Evolutionary conservation across 345 rosid genomes (phyloP).

Genomic region (Stellera chamaejasme): DNA sequence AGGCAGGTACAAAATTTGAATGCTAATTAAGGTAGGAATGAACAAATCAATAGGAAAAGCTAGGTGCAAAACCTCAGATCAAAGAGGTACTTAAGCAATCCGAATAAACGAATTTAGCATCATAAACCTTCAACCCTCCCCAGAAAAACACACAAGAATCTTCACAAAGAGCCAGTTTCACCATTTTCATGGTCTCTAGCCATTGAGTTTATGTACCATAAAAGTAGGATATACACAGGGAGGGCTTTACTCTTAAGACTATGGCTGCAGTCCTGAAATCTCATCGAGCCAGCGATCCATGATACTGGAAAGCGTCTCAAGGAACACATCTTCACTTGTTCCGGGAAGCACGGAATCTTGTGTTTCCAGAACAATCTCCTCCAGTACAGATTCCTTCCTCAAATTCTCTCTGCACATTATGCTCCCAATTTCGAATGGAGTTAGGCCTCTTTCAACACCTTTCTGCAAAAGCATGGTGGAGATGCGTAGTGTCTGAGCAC

Average conservation of each 20-base stretch:
- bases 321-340: conserved; percentile 41
- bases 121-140: no score
- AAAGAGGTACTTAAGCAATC: not conserved
- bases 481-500: conserved; percentile 47
- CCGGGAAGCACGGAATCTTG: conserved; percentile 36
- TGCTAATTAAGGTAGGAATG: no score
- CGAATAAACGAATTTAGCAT: conserved; percentile 1
- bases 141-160: not conserved
- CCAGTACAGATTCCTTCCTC: conserved; percentile 45
- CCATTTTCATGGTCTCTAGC: not conserved
- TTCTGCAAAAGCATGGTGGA: conserved; percentile 89
- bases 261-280: conserved; percentile 6
- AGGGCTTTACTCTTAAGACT: not conserved
- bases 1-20: no score
- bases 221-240: not conserved
- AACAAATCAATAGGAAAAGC: not conserved
- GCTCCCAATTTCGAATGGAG: conserved; percentile 65
- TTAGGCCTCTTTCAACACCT: conserved; percentile 67
- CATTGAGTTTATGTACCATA: not conserved
- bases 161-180: not conserved
- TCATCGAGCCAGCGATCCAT: conserved; percentile 42
- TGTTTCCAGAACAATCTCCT: conserved; percentile 41
- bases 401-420: conserved; percentile 74
- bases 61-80: not conserved
- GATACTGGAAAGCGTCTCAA: conserved; percentile 30